A percentile compares a stretch with the other conserved stretches of the same genome.
Conservation (phyloP, 1,139 yeast genomes). For the Magnusiomyces tetraspermus region DNA sequence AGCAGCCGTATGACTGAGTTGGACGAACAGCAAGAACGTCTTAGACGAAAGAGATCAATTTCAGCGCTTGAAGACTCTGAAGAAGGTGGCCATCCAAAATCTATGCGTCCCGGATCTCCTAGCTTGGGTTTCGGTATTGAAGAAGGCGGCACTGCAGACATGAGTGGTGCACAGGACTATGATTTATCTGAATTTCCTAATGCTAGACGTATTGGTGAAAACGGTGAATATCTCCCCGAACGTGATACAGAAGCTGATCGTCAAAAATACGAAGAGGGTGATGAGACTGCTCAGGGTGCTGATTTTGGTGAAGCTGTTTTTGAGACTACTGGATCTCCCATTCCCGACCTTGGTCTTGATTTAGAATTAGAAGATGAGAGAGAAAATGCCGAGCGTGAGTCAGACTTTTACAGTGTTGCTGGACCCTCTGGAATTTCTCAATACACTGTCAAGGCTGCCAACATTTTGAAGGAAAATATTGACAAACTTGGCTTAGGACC, state of each 20-base stretch:
- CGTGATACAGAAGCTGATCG: neutral
- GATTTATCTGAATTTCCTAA: neutral
- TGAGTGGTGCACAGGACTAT: constrained; percentile 2
- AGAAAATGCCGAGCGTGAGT: constrained; percentile 5
- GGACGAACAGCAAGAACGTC: neutral
- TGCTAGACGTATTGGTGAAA: neutral
- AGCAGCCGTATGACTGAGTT: constrained; percentile 18
- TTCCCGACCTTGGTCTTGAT: constrained; percentile 7
- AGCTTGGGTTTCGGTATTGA: neutral
- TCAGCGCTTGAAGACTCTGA: neutral
- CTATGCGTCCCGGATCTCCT: neutral
- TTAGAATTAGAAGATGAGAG: constrained; percentile 6
- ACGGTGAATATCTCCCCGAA: neutral
- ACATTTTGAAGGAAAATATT: constrained; percentile 8
- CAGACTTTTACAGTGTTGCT: constrained; percentile 1
- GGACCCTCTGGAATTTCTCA: constrained; percentile 31
- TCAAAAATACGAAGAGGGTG: constrained; percentile 2
- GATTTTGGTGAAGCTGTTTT: neutral
- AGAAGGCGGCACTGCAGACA: constrained; percentile 7
- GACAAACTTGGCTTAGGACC: neutral
- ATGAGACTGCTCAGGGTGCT: neutral
- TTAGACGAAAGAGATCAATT: neutral
- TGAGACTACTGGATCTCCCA: neutral
- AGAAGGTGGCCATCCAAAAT: neutral
- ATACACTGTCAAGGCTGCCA: constrained; percentile 50